These are phyloP conservation scores for Penicillium occitanis DNA, from an alignment of 2,329 filamentous ascomycete genomes.

Conservation along the genomic window DNA sequence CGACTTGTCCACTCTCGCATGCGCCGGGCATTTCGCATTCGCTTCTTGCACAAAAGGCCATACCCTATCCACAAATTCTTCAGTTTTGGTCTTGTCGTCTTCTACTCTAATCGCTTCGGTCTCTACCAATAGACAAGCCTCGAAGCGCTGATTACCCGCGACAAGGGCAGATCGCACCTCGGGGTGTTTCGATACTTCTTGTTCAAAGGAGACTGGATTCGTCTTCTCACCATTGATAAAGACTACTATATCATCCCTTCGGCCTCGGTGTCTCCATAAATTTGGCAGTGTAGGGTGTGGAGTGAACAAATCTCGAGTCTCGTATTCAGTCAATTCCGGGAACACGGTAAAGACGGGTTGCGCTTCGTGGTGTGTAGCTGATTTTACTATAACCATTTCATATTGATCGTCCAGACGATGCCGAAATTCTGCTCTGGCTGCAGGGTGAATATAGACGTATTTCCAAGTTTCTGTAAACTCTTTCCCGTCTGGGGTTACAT, in stretches of 20 bases:
- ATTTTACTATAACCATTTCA: slow-evolving; percentile 7
- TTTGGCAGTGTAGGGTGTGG: slow-evolving; percentile 14
- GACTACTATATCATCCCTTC: slow-evolving; percentile 21
- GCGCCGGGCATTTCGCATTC: slow-evolving; percentile 31
- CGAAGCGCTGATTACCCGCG: slow-evolving; percentile 5
- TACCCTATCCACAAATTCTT: neutral
- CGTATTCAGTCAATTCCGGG: slow-evolving; percentile 2
- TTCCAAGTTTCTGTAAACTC: slow-evolving; percentile 2
- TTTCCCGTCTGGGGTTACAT: neutral
- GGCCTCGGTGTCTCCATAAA: slow-evolving; percentile 14
- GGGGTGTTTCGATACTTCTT: neutral
- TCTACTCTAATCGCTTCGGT: neutral
- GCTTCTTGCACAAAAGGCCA: slow-evolving; percentile 31
- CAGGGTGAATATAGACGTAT: slow-evolving; percentile 4
- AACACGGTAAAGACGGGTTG: slow-evolving; percentile 3
- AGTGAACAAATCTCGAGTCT: slow-evolving; percentile 1
- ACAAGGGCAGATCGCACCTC: slow-evolving; percentile 10
- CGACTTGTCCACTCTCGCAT: slow-evolving; percentile 30
- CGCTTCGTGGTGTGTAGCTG: neutral
- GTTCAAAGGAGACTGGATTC: slow-evolving; percentile 14
- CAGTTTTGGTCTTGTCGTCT: neutral
- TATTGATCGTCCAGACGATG: slow-evolving; percentile 5
- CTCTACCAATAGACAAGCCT: slow-evolving; percentile 12
- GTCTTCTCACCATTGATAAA: slow-evolving; percentile 17
- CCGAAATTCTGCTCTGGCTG: neutral